These are phyloP conservation scores for Solanum verrucosum DNA, from an alignment of 257 asterid species.

Conservation along the genomic window DNA sequence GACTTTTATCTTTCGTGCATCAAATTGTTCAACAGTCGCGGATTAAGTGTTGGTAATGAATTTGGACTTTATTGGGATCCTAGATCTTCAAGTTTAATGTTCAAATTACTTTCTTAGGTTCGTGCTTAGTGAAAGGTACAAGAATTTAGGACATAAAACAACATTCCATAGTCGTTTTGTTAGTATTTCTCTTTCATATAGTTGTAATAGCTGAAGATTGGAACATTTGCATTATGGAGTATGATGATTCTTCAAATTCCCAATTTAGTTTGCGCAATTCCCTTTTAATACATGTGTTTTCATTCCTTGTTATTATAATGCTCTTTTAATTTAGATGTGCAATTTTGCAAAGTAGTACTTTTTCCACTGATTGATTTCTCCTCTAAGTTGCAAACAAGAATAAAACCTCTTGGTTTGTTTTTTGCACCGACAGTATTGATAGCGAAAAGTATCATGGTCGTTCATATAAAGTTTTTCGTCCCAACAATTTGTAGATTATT, in stretches of 20 bases:
- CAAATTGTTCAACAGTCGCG: slow-evolving; percentile 17
- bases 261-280: too few species aligned
- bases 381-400: too few species aligned
- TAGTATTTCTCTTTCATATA: neutral
- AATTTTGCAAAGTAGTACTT: too few species aligned
- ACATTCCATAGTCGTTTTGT: neutral
- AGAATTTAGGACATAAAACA: neutral
- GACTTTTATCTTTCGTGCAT: slow-evolving; percentile 20
- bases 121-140: neutral
- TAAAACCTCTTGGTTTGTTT: too few species aligned
- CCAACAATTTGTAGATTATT: too few species aligned
- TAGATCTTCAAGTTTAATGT: slow-evolving; percentile 2
- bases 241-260: neutral
- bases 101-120: slow-evolving; percentile 10
- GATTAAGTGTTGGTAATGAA: slow-evolving; percentile 22
- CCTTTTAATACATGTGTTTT: too few species aligned
- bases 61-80: slow-evolving; percentile 44
- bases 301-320: too few species aligned
- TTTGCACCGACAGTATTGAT: too few species aligned
- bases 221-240: neutral
- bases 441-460: too few species aligned
- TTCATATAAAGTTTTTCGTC: too few species aligned
- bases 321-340: neutral
- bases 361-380: too few species aligned
- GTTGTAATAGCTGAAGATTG: too few species aligned